Conservation (phyloP, 106 monocot species). For the Posidonia australis region DNA sequence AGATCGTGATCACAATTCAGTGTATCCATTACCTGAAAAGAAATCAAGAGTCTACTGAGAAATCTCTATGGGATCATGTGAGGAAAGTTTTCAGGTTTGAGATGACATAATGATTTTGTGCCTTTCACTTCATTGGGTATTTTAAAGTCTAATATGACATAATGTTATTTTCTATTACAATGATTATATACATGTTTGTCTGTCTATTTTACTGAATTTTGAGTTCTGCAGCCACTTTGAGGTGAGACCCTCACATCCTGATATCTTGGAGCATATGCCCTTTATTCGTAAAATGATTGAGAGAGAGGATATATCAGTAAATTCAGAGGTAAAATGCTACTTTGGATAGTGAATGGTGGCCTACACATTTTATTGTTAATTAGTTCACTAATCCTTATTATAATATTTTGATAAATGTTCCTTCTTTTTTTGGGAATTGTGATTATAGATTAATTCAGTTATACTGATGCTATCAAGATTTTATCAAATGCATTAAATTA, state of each 20-base stretch:
- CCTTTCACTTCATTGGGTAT: neutral
- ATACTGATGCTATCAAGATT: too few relatives aligned
- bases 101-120: neutral
- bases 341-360: too few relatives aligned
- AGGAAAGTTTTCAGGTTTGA: constrained; percentile 19
- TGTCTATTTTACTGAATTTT: too few relatives aligned
- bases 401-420: too few relatives aligned
- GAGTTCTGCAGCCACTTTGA: constrained; percentile 18
- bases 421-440: too few relatives aligned
- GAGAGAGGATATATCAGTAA: constrained; percentile 16
- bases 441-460: too few relatives aligned
- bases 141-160: too few relatives aligned
- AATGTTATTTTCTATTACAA: too few relatives aligned
- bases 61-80: constrained; percentile 26
- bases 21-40: constrained; percentile 22
- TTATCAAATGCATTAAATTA: too few relatives aligned
- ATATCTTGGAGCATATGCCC: constrained; percentile 9
- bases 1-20: constrained; percentile 15
- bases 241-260: constrained; percentile 7
- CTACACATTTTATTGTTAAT: too few relatives aligned
- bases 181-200: too few relatives aligned
- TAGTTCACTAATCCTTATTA: too few relatives aligned
- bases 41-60: constrained; percentile 12
- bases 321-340: constrained; percentile 12
- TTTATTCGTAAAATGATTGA: constrained; percentile 4